Base-by-base conservation (phyloP, 2,329 filamentous ascomycete genomes). In the Beauveria sp. region DNA sequence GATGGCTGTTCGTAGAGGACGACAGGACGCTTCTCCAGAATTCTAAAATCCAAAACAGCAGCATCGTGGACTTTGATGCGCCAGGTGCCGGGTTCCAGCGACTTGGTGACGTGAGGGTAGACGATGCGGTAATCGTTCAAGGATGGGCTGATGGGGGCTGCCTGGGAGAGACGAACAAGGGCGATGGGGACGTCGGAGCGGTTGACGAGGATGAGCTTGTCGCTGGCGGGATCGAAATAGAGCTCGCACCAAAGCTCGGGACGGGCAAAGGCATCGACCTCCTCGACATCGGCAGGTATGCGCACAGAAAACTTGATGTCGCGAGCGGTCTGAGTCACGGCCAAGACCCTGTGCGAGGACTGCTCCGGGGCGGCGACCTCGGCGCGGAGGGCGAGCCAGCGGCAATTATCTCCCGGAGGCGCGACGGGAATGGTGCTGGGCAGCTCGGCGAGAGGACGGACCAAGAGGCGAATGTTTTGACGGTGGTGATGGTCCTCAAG, bases 291-390 rank as follows among this genome's bases (percentile, higher is more conserved):
- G 59, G 77, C 76, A 5, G 82, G 83, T 61, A 85, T 82, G 55
- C 78, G 75, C 63, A 85, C 80, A 44, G 80, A 80, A 67, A 84
- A 84, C 64, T 83, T 84, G 75, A 84, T 83, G 69, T 85, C 82
- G 67, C 79, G 79, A 63, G 78, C 76, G 5, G 82, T 85, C 73
- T 85, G 83, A 65, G 81, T 84, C 67, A 85, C 82, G 41, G 83
- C 83, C 28, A 85, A 71, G 53, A 85, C 83, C 67, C 79, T 81
- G 69, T 84, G 79, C 63, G 78, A 76, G n/a, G 80, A 77, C 68
- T 79, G 75, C n/a, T 80, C 76, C 46, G 79, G 70, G 20, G 79
- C 77, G 43, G 80, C 76, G 43, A 80, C 76, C 68, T 84, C 81
- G 63, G 82, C 79, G 61, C 79, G 80, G 56, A 85, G 73, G 18